These are phyloP conservation scores for Podospora sp. DNA, from an alignment of 495 filamentous ascomycete species.

Conservation along the genomic window DNA sequence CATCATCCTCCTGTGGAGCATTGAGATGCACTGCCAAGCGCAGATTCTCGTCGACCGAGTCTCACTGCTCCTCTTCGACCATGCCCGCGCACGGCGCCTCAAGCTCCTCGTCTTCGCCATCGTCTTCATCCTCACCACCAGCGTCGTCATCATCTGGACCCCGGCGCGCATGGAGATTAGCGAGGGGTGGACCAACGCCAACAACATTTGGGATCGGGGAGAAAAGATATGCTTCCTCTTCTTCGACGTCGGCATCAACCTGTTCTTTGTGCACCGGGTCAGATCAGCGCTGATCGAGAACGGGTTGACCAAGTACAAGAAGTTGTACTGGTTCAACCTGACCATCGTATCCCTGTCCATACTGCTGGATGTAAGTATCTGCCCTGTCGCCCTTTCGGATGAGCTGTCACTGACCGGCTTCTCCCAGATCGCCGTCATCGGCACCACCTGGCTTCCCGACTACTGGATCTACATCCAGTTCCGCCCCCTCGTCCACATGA, in stretches of 20 bases:
- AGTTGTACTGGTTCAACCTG: slow-evolving; percentile 47
- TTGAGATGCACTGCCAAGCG: slow-evolving; percentile 38
- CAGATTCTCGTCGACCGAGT: slow-evolving; percentile 49
- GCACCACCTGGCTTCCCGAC: slow-evolving; percentile 15
- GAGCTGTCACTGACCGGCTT: too few relatives aligned
- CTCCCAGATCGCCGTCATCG: slow-evolving; percentile 16
- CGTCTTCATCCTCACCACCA: slow-evolving; percentile 40
- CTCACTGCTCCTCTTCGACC: slow-evolving; percentile 35
- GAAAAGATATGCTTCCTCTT: slow-evolving; percentile 48
- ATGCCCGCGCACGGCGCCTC: slow-evolving; percentile 20
- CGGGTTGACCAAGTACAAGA: slow-evolving; percentile 49
- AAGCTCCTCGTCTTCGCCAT: slow-evolving; percentile 35
- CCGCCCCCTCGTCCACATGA: slow-evolving; percentile 48
- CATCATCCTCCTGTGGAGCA: slow-evolving; percentile 22
- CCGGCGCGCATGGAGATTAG: slow-evolving; percentile 36
- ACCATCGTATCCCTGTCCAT: slow-evolving; percentile 44
- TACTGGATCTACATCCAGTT: slow-evolving; percentile 43
- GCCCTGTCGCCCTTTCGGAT: too few relatives aligned
- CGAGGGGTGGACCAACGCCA: slow-evolving; percentile 27
- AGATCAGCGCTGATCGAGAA: slow-evolving; percentile 41
- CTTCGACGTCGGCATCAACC: slow-evolving; percentile 46
- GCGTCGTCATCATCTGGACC: slow-evolving; percentile 47
- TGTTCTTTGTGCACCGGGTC: slow-evolving; percentile 46
- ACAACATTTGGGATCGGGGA: slow-evolving; percentile 49
- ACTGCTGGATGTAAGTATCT: slow-evolving; percentile 42